phyloP scores from a whole-genome alignment of 148 eudicot species.

The Vaccinium corymbosum region DNA sequence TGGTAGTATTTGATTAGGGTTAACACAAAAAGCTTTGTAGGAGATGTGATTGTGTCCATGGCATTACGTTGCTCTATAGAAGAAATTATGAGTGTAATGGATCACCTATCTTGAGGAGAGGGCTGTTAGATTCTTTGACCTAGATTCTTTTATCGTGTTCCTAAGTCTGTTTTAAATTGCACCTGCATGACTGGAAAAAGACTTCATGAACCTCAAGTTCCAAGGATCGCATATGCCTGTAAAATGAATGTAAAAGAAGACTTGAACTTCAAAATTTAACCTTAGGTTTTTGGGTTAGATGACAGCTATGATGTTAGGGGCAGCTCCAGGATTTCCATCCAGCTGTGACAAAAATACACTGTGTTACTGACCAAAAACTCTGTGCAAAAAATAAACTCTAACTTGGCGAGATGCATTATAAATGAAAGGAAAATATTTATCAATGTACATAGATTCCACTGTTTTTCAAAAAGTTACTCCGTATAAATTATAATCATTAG shows the following conservation, averaged over 20 bases:
- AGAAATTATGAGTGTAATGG: neutral
- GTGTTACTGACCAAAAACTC: no score
- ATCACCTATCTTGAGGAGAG: neutral
- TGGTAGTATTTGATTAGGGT: neutral
- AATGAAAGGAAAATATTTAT: no score
- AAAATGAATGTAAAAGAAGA: neutral
- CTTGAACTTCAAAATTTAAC: neutral
- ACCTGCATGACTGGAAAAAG: neutral
- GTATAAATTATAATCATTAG: no score
- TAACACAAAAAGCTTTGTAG: neutral
- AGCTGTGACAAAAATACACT: no score
- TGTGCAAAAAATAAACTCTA: no score
- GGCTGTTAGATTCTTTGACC: neutral
- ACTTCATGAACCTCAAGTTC: conserved; percentile 8
- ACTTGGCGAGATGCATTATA: no score
- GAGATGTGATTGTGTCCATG: neutral
- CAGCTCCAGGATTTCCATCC: no score
- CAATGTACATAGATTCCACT: no score
- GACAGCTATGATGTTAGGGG: neutral
- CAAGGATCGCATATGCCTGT: neutral
- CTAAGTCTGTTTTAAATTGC: neutral
- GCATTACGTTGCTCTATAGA: neutral
- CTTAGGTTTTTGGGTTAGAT: neutral
- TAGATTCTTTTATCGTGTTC: neutral
- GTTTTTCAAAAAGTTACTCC: no score